Base-by-base conservation (phyloP, 805 yeast genomes). In the Barnettozyma siamensis region DNA sequence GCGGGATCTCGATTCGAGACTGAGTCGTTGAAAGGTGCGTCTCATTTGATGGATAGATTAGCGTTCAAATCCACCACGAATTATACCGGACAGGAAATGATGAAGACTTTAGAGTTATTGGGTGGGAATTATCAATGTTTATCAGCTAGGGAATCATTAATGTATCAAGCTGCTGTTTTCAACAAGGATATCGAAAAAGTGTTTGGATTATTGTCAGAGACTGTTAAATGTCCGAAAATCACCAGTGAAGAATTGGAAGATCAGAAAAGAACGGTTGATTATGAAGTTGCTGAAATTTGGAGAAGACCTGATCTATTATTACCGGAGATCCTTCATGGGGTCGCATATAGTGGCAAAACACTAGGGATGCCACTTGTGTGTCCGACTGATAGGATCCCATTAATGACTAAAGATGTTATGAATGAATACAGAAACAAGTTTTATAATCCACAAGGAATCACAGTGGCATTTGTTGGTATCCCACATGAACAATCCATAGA, bases 91-190 rank as follows among this genome's bases (percentile, higher is more conserved):
- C 64, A 71, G 33, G 73, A 82, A 38, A 85, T 93, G 87, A 72
- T 85, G 49, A 83, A 83, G 48, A 73, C 73, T 17, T 67, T 93
- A 47, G 88, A 88, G 43, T 69, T 76, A 29, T 63, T 93, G 43
- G 99, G 99, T 37, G 99, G 98, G 12, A 91, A 88, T 60, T 88
- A 84, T 63, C 89, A 87, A 78, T 85, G 95, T 57, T 83, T 95
- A 1, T 83, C 96, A 0, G 85, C 94, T 7, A 73, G 99, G 56
- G 99, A 93, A 62, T 76, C 94, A 4, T 73, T 91, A 68, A 77
- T 91, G 66, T 93, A 93, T 62, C 98, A 93, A 63, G 94, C 97
- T 1, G 82, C 95, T 3, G 95, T 88, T 1, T 91, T 93, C 72
- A 89, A 89, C 59, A 71, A 73, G 34, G 96, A 89, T 56, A 80